These are phyloP conservation scores for Nitzschia putrida DNA, from an alignment of 108 stramenopile species.

Conservation along the genomic window DNA sequence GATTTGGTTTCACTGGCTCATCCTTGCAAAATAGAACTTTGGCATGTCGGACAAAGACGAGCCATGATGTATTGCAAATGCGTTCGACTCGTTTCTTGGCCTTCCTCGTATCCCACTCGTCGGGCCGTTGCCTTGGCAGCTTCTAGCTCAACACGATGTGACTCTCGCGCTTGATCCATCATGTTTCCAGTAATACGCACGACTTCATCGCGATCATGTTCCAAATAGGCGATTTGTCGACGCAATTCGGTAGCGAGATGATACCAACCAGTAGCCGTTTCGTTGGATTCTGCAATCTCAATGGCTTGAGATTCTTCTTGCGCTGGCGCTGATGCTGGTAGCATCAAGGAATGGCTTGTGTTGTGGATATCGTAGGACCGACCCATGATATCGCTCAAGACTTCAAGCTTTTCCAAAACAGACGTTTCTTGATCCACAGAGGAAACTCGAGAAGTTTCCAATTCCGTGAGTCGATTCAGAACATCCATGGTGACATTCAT, in stretches of 20 bases:
- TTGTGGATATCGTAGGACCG: too few species aligned
- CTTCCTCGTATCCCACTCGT: constrained; percentile 24
- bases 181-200: constrained; percentile 22
- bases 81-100: background rate
- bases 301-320: too few species aligned
- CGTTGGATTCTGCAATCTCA: too few species aligned
- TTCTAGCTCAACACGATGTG: constrained; percentile 12
- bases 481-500: constrained; percentile 28
- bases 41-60: background rate
- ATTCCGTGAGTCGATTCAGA: constrained; percentile 23
- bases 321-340: too few species aligned
- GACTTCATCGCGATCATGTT: constrained; percentile 33
- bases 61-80: background rate
- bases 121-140: constrained; percentile 26
- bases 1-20: too few species aligned
- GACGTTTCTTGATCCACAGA: constrained; percentile 25
- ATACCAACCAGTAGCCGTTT: constrained; percentile 10
- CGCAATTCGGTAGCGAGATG: constrained; percentile 25
- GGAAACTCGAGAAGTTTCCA: background rate
- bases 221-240: constrained; percentile 25
- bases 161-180: constrained; percentile 8
- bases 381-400: constrained; percentile 35
- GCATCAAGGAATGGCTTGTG: too few species aligned
- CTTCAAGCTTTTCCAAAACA: constrained; percentile 33
- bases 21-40: background rate